Evolutionary conservation across 495 filamentous ascomycete species (phyloP), one percentile per base, ranked within the genome.

Genomic region (Penicillium ucsense): DNA sequence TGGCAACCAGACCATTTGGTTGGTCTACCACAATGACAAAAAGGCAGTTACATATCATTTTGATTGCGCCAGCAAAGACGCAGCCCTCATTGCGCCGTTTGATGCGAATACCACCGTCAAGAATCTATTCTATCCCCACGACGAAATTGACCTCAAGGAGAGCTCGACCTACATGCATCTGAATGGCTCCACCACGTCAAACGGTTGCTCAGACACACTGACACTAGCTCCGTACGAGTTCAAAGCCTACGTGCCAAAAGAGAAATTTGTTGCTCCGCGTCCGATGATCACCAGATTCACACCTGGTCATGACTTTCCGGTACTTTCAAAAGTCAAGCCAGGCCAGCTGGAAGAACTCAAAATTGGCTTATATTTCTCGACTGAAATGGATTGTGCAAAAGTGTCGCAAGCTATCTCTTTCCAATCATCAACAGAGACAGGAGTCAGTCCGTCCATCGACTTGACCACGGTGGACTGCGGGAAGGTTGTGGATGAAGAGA

Each of bases 111-210:
- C 68, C 31, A 76, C 72, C 1, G 81, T 87, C 50, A 76, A 75
- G 53, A 84, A 85, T 56, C 57, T 88, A n/a, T 83, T 85, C 59
- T 80, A 73, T 51, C 80, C 81, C 1, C 77, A 79, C 44, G 79
- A 82, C 31, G 74, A 83, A 51, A 56, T 75, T 34, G 70, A 56
- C 0, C 57, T 85, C 9, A 60, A 62, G 34, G 53, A 60, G 27
- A 49, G 67, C n/a, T 61, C 64, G 0, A 59, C 61, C 0, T 67
- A 66, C 33, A 59, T 77, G 20, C 61, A 61, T 30, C 49, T 79
- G 27, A 70, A 75, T 36, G 66, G 67, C 5, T 74, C 74, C 0
- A 58, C 48, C 5, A 51, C 70, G 1, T 57, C 55, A 35, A 82
- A 80, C 38, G 84, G 82, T 9, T 86, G 84, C 52, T 50, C 83